Conservation (phyloP, 1,284 basidiomycete genomes). For the Schizophyllum commune region DNA sequence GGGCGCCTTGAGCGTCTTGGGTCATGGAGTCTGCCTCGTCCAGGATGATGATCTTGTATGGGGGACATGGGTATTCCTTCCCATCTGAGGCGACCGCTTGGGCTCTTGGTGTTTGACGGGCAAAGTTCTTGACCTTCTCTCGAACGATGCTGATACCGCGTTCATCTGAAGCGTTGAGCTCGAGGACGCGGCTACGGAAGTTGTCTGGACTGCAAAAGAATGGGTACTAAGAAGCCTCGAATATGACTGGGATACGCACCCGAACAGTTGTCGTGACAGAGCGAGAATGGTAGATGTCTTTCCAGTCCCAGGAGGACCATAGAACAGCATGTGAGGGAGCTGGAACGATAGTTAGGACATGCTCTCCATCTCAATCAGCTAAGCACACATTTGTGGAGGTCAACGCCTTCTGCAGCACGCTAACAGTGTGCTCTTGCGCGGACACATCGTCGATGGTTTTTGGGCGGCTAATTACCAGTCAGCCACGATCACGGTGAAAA, state of each 20-base stretch:
- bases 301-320: constrained; percentile 97
- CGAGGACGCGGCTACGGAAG: constrained; percentile 88
- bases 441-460: constrained; percentile 98
- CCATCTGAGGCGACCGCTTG: constrained; percentile 71
- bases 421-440: constrained; percentile 94
- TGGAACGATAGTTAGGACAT: constrained; percentile 26
- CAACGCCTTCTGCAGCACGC: constrained; percentile 86
- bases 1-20: constrained; percentile 94
- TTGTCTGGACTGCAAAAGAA: constrained; percentile 76
- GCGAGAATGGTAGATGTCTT: constrained; percentile 99
- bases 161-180: constrained; percentile 99
- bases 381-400: constrained; percentile 81
- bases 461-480: constrained; percentile 60
- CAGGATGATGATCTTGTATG: constrained; percentile 98
- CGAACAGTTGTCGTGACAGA: constrained; percentile 89
- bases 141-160: constrained; percentile 95
- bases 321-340: constrained; percentile 99
- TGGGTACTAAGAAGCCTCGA: constrained; percentile 2
- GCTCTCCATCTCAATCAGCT: neutral
- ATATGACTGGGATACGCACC: constrained; percentile 41
- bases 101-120: constrained; percentile 87
- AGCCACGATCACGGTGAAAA: constrained; percentile 7
- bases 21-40: constrained; percentile 99
- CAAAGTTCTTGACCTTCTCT: constrained; percentile 99
- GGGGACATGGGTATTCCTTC: constrained; percentile 88